These are phyloP conservation scores for Termitomyces eurrhizus DNA, from an alignment of 768 basidiomycete genomes.

Conservation along the genomic window DNA sequence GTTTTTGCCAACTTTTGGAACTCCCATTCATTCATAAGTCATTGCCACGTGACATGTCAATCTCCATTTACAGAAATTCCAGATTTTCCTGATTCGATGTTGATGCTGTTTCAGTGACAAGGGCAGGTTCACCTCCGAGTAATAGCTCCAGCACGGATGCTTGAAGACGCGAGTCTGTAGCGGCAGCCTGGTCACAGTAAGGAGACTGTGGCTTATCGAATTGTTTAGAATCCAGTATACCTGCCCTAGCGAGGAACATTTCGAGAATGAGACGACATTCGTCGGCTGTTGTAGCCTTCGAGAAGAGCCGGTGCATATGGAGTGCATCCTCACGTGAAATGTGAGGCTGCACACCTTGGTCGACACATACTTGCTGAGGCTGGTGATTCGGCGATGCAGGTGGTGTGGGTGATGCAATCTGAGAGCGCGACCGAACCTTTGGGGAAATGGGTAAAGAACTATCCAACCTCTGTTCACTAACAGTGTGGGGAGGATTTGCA, in stretches of 20 bases:
- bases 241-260: conserved; percentile 70
- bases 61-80: background rate
- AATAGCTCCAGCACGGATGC: conserved; percentile 47
- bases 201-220: conserved; percentile 29
- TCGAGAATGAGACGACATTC: conserved; percentile 86
- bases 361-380: conserved; percentile 16
- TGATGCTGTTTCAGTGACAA: conserved; percentile 4
- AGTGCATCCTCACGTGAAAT: conserved; percentile 45
- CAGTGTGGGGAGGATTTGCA: background rate
- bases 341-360: conserved; percentile 13
- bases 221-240: conserved; percentile 32
- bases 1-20: background rate
- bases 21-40: background rate
- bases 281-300: conserved; percentile 66
- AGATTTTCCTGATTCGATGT: conserved; percentile 10
- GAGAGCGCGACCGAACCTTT: conserved; percentile 5
- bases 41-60: background rate
- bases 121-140: conserved; percentile 23
- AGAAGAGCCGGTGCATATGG: conserved; percentile 66
- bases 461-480: conserved; percentile 2
- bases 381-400: conserved; percentile 13
- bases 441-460: background rate
- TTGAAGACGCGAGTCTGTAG: conserved; percentile 37
- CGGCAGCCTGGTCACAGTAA: conserved; percentile 16
- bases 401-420: background rate